phyloP scores from a whole-genome alignment of 2,329 filamentous ascomycete genomes.

The Alternaria arbusti region DNA sequence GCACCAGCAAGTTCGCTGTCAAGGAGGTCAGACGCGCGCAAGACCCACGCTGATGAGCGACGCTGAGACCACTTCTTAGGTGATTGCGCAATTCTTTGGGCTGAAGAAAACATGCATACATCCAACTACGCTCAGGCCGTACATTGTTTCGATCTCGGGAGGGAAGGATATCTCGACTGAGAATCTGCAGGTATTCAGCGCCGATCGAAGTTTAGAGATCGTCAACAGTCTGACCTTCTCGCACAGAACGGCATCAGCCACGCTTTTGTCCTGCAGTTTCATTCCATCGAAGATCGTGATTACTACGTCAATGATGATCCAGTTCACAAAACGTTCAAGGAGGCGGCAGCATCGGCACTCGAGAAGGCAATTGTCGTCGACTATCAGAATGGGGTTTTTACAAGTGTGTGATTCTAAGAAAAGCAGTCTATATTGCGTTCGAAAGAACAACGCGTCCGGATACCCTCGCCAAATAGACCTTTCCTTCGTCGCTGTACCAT shows the following conservation, averaged over 20 bases:
- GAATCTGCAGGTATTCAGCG: conserved; percentile 34
- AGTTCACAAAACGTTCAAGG: conserved; percentile 49
- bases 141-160: conserved; percentile 40
- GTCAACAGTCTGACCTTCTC: conserved; percentile 51
- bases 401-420: conserved; percentile 1
- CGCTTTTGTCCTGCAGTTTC: conserved; percentile 53
- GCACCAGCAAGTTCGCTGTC: conserved; percentile 28
- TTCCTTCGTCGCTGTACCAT: not conserved
- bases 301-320: conserved; percentile 54
- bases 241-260: conserved; percentile 51
- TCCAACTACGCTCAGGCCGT: conserved; percentile 31
- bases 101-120: conserved; percentile 41
- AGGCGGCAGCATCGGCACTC: conserved; percentile 38
- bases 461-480: not conserved
- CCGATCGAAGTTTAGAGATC: conserved; percentile 46
- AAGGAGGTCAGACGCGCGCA: conserved; percentile 32
- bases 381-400: conserved; percentile 45
- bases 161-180: conserved; percentile 45
- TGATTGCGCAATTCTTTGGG: conserved; percentile 38
- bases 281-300: conserved; percentile 49
- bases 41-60: not conserved
- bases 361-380: conserved; percentile 53
- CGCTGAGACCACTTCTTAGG: conserved; percentile 25
- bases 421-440: not conserved
- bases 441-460: not conserved